Conservation (phyloP, 768 basidiomycete genomes). For the Hysterangium stoloniferum region DNA sequence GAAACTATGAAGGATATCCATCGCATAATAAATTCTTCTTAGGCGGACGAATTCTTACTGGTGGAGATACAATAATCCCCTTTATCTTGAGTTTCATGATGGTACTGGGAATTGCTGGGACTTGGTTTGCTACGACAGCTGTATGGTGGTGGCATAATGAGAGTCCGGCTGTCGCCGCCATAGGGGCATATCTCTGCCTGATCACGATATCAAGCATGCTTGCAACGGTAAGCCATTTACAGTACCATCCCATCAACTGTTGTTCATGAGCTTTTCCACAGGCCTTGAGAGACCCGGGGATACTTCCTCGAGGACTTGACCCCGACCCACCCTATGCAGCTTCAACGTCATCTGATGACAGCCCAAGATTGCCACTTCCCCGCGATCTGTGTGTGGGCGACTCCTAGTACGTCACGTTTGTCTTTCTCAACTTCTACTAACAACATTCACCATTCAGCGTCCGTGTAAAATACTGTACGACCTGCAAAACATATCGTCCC, state of each 20-base stretch:
- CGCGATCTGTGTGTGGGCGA: constrained; percentile 73
- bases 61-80: constrained; percentile 81
- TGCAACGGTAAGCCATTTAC: constrained; percentile 48
- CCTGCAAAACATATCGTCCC: constrained; percentile 88
- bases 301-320: constrained; percentile 83
- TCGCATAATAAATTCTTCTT: constrained; percentile 75
- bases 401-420: constrained; percentile 51
- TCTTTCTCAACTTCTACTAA: not conserved
- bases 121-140: constrained; percentile 86
- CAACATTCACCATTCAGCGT: constrained; percentile 42
- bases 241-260: constrained; percentile 9
- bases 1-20: constrained; percentile 57
- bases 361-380: constrained; percentile 57
- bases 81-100: constrained; percentile 60
- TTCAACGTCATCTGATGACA: constrained; percentile 55
- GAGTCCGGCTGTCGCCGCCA: constrained; percentile 59
- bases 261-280: constrained; percentile 23
- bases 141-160: constrained; percentile 84
- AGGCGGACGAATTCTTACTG: constrained; percentile 65
- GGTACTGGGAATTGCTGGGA: constrained; percentile 57
- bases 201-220: constrained; percentile 72
- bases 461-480: constrained; percentile 88
- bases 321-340: constrained; percentile 72
- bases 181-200: constrained; percentile 56
- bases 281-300: constrained; percentile 82